Base-by-base conservation (phyloP, 192 early-diverging fungal genomes). In the Podila epigama region DNA sequence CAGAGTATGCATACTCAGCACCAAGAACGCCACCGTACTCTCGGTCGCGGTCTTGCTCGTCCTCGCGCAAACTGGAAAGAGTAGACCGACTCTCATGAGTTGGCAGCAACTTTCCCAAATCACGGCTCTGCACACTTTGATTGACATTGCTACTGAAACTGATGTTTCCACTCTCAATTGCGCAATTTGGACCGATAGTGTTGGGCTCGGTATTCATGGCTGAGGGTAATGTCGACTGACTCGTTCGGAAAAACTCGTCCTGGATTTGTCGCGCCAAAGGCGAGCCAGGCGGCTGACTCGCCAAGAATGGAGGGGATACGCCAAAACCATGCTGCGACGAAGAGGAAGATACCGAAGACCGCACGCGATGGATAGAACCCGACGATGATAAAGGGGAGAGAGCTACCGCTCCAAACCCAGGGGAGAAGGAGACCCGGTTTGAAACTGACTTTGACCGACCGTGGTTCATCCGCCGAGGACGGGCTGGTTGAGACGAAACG, bases 401-500 rank as follows among this genome's bases (percentile, higher is more conserved):
- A 4, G 64, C 27, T n/a, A 58, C 31, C 0, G 34, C 5, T 28
- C 59, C 58, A 9, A 65, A 72, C 15, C 62, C 60, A 15, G 63
- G 72, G 5, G 65, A 59, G 60, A 77, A 77, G 8, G 73, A 77
- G 15, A 77, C 61, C 37, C 73, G 64, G 31, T 77, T 77, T 0
- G 73, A 66, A 9, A 60, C 73, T 13, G 73, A 77, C 31, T 77
- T 77, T 0, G 73, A 77, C 11, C 73, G 73, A 36, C 73, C 73
- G 54, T 77, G 73, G 36, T 77, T 77, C 56, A 34, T 62, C 27
- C 58, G 31, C 18, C 66, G 40, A 13, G 73, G 73, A 1, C 73
- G 66, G 1, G 60, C 48, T 10, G 60, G 58, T 29, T 68, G 66
- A 13, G 28, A 44, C 9, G 73, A 68, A 18, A 33, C 22, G 5